Evolutionary conservation across 202 grass and related monocot genomes (phyloP).

Genomic region (Elaeis oleifera): DNA sequence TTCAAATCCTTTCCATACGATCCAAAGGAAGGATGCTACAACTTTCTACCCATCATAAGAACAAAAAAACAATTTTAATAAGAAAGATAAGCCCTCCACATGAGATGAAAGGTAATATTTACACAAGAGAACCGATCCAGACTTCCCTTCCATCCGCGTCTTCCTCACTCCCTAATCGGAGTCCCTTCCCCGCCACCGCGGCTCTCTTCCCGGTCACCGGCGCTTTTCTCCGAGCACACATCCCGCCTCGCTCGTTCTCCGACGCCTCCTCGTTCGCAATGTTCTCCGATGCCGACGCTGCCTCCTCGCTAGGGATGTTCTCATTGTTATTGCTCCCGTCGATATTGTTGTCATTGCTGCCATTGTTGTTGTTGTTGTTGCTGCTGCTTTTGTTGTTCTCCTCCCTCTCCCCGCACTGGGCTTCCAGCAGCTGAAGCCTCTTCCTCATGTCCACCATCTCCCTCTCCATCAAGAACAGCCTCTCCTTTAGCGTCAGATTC

Average conservation of each 20-base stretch:
- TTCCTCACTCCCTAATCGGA: too few species aligned
- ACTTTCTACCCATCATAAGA: too few species aligned
- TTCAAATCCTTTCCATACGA: too few species aligned
- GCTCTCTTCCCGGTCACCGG: conserved; percentile 1
- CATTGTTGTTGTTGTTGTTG: conserved; percentile 5
- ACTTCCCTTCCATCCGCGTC: too few species aligned
- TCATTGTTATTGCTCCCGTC: background rate
- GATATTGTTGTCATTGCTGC: background rate
- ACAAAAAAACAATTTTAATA: too few species aligned
- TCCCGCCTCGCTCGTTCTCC: conserved; percentile 25
- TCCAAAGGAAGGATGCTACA: too few species aligned
- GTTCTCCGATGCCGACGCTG: conserved; percentile 13
- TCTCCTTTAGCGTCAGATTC: conserved; percentile 76
- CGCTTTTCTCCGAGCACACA: conserved; percentile 23
- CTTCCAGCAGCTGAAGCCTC: conserved; percentile 39
- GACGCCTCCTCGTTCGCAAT: conserved; percentile 18
- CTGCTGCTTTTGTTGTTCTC: background rate
- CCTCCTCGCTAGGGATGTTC: background rate
- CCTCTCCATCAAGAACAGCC: conserved; percentile 76
- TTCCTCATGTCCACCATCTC: conserved; percentile 68
- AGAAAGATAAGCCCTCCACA: too few species aligned
- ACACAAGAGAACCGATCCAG: too few species aligned
- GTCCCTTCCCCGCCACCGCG: background rate
- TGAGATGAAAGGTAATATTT: too few species aligned
- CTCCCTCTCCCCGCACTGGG: conserved; percentile 8